Conservation (phyloP, 2,329 filamentous ascomycete genomes). For the Fusarium acutatum region DNA sequence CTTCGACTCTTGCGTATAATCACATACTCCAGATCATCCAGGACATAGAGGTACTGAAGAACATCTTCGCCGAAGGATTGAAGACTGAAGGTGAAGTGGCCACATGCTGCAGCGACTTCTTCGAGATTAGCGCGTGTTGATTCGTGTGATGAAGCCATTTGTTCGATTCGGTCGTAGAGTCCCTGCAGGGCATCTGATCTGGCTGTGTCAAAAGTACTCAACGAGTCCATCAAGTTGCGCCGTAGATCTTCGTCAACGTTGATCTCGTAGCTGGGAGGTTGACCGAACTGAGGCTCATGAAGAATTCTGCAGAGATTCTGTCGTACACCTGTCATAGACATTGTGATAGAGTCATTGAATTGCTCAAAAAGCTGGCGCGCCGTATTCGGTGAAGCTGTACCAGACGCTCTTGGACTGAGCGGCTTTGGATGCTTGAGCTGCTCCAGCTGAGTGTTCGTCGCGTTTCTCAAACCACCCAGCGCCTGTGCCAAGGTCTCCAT, state of each 20-base stretch:
- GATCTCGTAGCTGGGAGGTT: slow-evolving; percentile 54
- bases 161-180: slow-evolving; percentile 81
- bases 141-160: slow-evolving; percentile 62
- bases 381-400: neutral
- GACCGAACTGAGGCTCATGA: slow-evolving; percentile 42
- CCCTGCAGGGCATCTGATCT: slow-evolving; percentile 82
- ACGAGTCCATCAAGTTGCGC: slow-evolving; percentile 79
- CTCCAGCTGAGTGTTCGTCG: slow-evolving; percentile 87
- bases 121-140: slow-evolving; percentile 82
- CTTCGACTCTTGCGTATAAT: slow-evolving; percentile 68
- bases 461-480: slow-evolving; percentile 88
- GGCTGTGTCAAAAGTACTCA: slow-evolving; percentile 94
- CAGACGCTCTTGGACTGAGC: rapidly evolving
- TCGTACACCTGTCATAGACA: slow-evolving; percentile 25
- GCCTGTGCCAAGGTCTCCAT: slow-evolving; percentile 88
- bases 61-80: slow-evolving; percentile 92
- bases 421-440: slow-evolving; percentile 63
- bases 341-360: slow-evolving; percentile 24
- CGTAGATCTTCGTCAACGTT: slow-evolving; percentile 80
- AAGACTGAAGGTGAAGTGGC: slow-evolving; percentile 92
- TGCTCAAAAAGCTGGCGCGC: slow-evolving; percentile 22
- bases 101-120: slow-evolving; percentile 94
- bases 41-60: slow-evolving; percentile 78
- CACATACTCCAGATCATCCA: slow-evolving; percentile 83
- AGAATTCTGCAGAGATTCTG: slow-evolving; percentile 21